These are phyloP conservation scores for Pichia inconspicua DNA, from an alignment of 1,139 yeast genomes.

Conservation along the genomic window DNA sequence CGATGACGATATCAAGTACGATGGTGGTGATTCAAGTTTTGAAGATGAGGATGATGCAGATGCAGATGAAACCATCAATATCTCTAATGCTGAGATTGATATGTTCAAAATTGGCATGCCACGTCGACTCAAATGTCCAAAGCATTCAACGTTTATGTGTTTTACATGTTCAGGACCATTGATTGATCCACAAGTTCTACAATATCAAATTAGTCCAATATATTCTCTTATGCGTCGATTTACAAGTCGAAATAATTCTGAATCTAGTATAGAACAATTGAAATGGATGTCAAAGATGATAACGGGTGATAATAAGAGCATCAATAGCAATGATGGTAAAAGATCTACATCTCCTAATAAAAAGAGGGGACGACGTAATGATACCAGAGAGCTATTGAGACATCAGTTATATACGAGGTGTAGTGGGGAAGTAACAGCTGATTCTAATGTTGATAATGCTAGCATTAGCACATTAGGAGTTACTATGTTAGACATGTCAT, in stretches of 20 bases:
- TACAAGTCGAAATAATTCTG: not conserved
- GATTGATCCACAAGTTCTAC: constrained; percentile 8
- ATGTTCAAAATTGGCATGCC: constrained; percentile 20
- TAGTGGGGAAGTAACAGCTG: too few relatives aligned
- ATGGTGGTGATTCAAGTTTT: constrained; percentile 5
- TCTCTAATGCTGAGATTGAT: constrained; percentile 17
- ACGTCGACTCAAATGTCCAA: constrained; percentile 20
- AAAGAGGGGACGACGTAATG: not conserved
- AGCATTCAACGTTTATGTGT: constrained; percentile 23
- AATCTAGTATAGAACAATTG: constrained; percentile 1
- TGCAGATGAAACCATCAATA: constrained; percentile 13
- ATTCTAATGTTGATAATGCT: not conserved
- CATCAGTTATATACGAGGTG: not conserved
- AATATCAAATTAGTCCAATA: constrained; percentile 15
- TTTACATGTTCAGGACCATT: constrained; percentile 12
- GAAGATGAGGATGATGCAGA: constrained; percentile 14
- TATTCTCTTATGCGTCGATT: constrained; percentile 9
- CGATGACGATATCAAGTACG: constrained; percentile 8
- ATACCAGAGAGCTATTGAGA: not conserved
- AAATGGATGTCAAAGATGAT: constrained; percentile 1
- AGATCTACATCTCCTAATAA: not conserved
- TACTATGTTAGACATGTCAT: not conserved
- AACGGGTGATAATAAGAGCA: not conserved
- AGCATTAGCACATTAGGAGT: not conserved
- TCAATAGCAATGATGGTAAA: not conserved